Base-by-base conservation (phyloP, 1,284 basidiomycete genomes). In the Cryptococcus deneoformans region DNA sequence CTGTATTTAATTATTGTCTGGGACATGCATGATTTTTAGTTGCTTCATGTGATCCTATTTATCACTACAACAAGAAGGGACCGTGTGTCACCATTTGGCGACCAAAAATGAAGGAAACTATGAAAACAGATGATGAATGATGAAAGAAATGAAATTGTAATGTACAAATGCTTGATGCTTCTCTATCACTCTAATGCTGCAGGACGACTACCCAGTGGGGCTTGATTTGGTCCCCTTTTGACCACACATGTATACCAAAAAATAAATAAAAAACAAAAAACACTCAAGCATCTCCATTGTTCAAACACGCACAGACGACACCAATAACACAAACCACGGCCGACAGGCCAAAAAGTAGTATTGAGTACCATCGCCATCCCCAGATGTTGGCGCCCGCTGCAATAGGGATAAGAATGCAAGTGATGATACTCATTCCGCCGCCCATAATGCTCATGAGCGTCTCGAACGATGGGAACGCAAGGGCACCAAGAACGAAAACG, bases 401-500 rank as follows among this genome's bases (percentile, higher is more conserved):
- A 42, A 91, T 80, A 2, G 90, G 90, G 1, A 88, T 86, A 64
- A 92, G 86, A 46, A 90, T 83, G 64, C 86, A 87, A n/a, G 90
- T 83, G 61, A 87, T 77, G 69, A 92, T 90, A 0, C 89, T 87
- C 47, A 88, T 85, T 69, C 90, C 91, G 8, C 86, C 86, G 3
- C 92, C 92, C 45, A 94, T 80, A 69, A 93, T 88, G 12, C 86
- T 86, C 88, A 96, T 91, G 70, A 92, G 82, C 6, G 86, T 83
- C 68, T 89, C 88, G 72, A 97, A 96, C 54, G 89, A 84, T 1
- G 94, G 93, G 20, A 20, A 20, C 20, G 38, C 56, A 60, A 94
- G 86, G 2, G 90, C 92, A 39, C 87, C 84, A 35, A 79, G 71
- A n/a, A 92, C 85, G 20, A 87, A 82, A 46, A 86, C 64, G 8